Evolutionary conservation across 257 asterid genomes (phyloP), one percentile per base, ranked within the genome.

Genomic region (Thymus mandschuricus): DNA sequence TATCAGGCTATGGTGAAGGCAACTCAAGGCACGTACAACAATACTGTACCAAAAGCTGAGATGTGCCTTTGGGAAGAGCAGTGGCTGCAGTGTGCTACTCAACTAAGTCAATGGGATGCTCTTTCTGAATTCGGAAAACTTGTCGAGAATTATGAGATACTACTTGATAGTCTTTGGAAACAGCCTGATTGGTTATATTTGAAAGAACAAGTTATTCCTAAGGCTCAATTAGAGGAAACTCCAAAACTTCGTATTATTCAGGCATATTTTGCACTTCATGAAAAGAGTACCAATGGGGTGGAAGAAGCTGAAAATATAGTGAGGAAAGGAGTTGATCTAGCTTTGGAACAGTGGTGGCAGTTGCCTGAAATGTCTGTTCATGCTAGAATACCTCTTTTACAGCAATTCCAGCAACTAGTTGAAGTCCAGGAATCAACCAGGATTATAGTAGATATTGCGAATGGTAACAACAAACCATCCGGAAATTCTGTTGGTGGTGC

Each of bases 41-140:
- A 92, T 77, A 88, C 88, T 49, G 99, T 92, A 49, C 98, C 99
- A 34, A 95, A 95, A 87, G 96, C 99, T 77, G 99, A 95, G 87
- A 92, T 95, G 99, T 95, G 99, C 70, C 98, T 92, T 63, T 95
- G 99, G 99, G 99, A 95, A 80, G 99, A 95, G 85, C 98, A 95
- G 84, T 95, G 99, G 99, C 85, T 95, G 66, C 81, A 76, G 81
- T 92, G 98, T 87, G 97, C 98, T 59, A 84, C 87, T 71, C 98
- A 92, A 80, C 97, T 95, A 63, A 88, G 99, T 85, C 98, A 92
- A 66, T 95, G 99, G 99, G 99, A 95, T 77, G 97, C 87, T 55
- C 86, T 95, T 59, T 90, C 88, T 21, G 99, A 95, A 73, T 95
- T 95, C 48, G 99, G 99, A 29, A 95, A 95, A 87, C 85, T 79